phyloP scores from a whole-genome alignment of 257 asterid genomes.

The Haberlea rhodopensis region DNA sequence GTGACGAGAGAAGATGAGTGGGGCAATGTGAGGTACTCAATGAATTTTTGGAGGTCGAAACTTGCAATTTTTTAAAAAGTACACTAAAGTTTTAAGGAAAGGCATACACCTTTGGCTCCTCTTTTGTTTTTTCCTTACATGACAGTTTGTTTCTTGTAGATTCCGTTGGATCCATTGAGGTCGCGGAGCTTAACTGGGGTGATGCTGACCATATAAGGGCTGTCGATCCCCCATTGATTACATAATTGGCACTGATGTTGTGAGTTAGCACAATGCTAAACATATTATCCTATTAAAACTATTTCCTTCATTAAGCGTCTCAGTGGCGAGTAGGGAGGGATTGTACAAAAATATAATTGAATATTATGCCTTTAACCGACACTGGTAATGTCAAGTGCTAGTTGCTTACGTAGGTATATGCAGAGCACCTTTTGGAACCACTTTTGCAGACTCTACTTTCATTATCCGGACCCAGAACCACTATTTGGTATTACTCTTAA shows the following conservation, averaged over 20 bases:
- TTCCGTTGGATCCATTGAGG: conserved; percentile 78
- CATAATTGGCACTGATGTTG: conserved; percentile 95
- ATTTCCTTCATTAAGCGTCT: background rate
- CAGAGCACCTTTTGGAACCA: conserved; percentile 95
- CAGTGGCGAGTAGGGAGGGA: background rate
- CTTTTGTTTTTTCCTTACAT: background rate
- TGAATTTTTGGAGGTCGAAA: background rate
- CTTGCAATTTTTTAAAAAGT: too few species aligned
- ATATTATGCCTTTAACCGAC: background rate
- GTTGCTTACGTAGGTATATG: conserved; percentile 64
- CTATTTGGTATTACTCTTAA: conserved; percentile 58
- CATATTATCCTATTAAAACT: background rate
- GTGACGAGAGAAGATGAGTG: background rate
- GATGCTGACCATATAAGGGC: conserved; percentile 73
- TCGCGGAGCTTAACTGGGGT: conserved; percentile 91
- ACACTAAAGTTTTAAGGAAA: background rate
- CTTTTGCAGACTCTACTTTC: conserved; percentile 79
- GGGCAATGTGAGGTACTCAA: background rate
- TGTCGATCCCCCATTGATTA: conserved; percentile 85
- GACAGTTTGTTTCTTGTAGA: conserved; percentile 42
- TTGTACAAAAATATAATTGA: background rate
- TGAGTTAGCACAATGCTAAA: conserved; percentile 38
- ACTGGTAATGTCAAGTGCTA: background rate
- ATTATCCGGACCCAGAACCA: conserved; percentile 82
- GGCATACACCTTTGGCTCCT: background rate